Evolutionary conservation across 176 grass and related monocot species (phyloP), one percentile per base, ranked within the genome.

Genomic region (Puya raimondii): DNA sequence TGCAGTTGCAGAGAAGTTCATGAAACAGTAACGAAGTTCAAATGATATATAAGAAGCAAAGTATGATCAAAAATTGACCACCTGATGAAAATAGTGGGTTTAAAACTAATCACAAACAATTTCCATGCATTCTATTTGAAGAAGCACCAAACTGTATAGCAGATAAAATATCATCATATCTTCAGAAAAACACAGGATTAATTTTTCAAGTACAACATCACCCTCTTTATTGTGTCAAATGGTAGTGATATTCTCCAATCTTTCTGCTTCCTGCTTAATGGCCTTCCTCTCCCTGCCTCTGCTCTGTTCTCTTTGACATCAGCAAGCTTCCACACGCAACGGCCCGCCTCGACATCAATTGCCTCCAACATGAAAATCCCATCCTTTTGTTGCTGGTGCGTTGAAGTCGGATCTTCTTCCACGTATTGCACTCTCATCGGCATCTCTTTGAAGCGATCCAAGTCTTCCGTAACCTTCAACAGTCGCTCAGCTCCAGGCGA

Each of bases 371-470:
- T 64, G 59, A 97, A 90, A 12, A 92, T 69, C n/a, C 86, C 84
- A 53, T 81, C 89, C 81, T 82, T 96, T 50, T 78, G 47, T 47
- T 52, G 68, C 70, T 67, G 64, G 50, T 72, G 74, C 48, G 76
- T 84, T 0, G 52, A 50, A 54, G 13, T 77, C 7, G 70, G 72
- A 12, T 74, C 66, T 50, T 81, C 76, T 65, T 79, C 59, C 64
- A 80, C 47, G 77, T 92, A 97, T 59, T 85, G 81, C 71, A 92
- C 89, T 25, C 74, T 80, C 93, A 97, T 81, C 10, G 82, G 79
- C 89, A 97, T 87, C 27, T 87, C 89, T 83, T 90, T 89, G 70
- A 97, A 97, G n/a, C 93, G 86, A 74, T 85, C 73, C 70, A 90
- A 65, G 82, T 97, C 86, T 50, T 74, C 79, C 0, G 89, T 86